Percentiles rank a stretch among this genome's conserved stretches.
Conservation (phyloP, 768 basidiomycete species). For the Kwoniella shandongensis region DNA sequence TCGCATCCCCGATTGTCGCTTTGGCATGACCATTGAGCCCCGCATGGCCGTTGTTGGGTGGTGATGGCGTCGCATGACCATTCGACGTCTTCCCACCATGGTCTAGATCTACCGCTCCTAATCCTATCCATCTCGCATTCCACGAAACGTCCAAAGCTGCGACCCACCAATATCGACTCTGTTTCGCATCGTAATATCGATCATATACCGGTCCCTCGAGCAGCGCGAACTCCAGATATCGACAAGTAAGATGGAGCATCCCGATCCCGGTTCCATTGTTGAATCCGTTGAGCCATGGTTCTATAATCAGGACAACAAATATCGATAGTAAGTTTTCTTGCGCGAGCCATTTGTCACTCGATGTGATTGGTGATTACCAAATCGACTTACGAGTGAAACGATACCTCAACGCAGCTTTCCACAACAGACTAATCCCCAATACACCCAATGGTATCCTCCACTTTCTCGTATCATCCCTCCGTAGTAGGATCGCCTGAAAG, state of each 20-base stretch:
- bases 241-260: slow-evolving; percentile 26
- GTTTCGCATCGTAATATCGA: slow-evolving; percentile 26
- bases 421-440: slow-evolving; percentile 12
- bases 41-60: background rate
- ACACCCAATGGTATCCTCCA: slow-evolving; percentile 20
- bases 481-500: slow-evolving; percentile 27
- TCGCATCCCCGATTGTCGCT: background rate
- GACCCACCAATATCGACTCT: slow-evolving; percentile 18
- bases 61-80: slow-evolving; percentile 3
- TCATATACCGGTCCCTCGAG: slow-evolving; percentile 30
- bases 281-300: slow-evolving; percentile 30
- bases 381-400: slow-evolving; percentile 34
- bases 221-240: slow-evolving; percentile 36
- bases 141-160: slow-evolving; percentile 29
- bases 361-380: slow-evolving; percentile 1
- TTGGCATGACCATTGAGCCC: slow-evolving; percentile 1
- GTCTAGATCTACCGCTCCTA: slow-evolving; percentile 24
- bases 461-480: slow-evolving; percentile 15
- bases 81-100: slow-evolving; percentile 5
- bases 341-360: background rate
- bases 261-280: slow-evolving; percentile 37
- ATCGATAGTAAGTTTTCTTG: too few relatives aligned
- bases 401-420: slow-evolving; percentile 13
- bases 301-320: background rate
- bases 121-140: slow-evolving; percentile 38